Evolutionary conservation across 2,329 filamentous ascomycete genomes (phyloP).

Genomic region (Talaromyces verruculosus): DNA sequence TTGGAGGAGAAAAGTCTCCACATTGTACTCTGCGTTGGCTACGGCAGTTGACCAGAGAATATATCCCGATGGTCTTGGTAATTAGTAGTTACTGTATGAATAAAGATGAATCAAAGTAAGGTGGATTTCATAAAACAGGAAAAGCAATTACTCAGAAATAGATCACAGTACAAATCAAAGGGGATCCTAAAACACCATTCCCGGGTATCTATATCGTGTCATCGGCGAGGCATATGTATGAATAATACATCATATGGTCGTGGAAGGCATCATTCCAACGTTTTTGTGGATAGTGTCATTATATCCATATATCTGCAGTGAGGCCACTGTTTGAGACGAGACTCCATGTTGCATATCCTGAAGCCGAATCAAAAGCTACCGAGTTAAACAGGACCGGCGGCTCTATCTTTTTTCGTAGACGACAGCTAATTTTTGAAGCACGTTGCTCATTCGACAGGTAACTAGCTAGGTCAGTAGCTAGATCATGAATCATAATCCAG

Average conservation of each 20-base stretch:
- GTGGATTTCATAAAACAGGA: background rate
- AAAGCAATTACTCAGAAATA: background rate
- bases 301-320: background rate
- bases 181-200: background rate
- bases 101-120: background rate
- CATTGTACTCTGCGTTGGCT: background rate
- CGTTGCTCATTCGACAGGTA: conserved; percentile 27
- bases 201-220: conserved; percentile 16
- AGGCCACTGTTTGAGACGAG: background rate
- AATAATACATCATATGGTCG: conserved; percentile 7
- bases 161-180: background rate
- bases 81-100: background rate
- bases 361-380: background rate
- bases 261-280: background rate
- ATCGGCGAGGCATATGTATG: background rate
- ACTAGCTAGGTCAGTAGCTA: conserved; percentile 19
- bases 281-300: background rate
- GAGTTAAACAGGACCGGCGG: background rate
- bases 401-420: conserved; percentile 24
- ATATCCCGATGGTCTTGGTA: background rate
- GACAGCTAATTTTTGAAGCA: conserved; percentile 25
- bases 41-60: background rate
- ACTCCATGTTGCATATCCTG: background rate
- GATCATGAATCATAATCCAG: background rate
- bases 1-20: background rate